These are phyloP conservation scores for Telopea speciosissima DNA, from an alignment of 177 flowering plant species.

Conservation along the genomic window DNA sequence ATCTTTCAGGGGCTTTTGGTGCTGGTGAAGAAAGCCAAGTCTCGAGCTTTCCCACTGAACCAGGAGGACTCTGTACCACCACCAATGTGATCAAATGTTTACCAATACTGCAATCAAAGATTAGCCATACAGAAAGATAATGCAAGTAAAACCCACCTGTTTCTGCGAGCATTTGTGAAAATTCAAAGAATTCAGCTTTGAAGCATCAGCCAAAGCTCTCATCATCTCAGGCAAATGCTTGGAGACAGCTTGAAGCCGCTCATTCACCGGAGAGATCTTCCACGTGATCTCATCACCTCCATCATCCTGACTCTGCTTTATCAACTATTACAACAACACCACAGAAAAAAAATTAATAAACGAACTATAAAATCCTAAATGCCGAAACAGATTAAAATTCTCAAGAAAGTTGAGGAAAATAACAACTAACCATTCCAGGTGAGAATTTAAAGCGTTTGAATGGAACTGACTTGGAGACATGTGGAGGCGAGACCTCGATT, in stretches of 20 bases:
- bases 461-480: constrained; percentile 33
- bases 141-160: constrained; percentile 28
- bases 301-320: constrained; percentile 95
- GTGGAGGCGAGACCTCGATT: constrained; percentile 47
- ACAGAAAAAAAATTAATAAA: too few relatives aligned
- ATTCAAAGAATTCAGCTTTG: constrained; percentile 41
- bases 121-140: neutral
- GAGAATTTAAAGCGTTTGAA: constrained; percentile 81
- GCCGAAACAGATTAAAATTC: neutral
- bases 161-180: constrained; percentile 47
- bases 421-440: constrained; percentile 67
- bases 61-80: constrained; percentile 31
- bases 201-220: constrained; percentile 55
- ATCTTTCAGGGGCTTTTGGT: constrained; percentile 30
- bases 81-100: neutral
- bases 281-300: constrained; percentile 88
- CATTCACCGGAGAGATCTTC: constrained; percentile 90
- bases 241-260: constrained; percentile 62
- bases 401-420: neutral
- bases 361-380: neutral
- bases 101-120: neutral
- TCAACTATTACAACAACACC: constrained; percentile 36
- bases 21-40: constrained; percentile 52
- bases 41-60: constrained; percentile 39
- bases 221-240: constrained; percentile 51